Evolutionary conservation across 139 green algal genomes (phyloP).

Genomic region (Medakamo hakoo): DNA sequence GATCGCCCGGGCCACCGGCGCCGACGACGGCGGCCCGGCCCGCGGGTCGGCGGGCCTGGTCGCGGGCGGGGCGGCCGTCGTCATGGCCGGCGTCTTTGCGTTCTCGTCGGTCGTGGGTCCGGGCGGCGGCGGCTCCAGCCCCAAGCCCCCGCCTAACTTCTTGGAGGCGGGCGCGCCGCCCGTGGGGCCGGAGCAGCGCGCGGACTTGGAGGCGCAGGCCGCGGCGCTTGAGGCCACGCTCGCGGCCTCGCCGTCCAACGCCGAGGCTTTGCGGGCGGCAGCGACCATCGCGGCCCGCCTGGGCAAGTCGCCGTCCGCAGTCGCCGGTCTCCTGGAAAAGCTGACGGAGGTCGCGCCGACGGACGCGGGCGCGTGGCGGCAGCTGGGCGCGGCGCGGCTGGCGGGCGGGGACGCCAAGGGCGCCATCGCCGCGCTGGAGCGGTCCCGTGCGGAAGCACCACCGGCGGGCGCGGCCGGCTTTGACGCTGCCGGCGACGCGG

Average conservation of each 20-base stretch:
- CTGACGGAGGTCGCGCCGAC: constrained; percentile 8
- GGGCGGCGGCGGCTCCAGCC: background rate
- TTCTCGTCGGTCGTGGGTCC: background rate
- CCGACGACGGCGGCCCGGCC: no score
- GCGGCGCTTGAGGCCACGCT: background rate
- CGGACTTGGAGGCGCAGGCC: background rate
- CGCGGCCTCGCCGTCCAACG: background rate
- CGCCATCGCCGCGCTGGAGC: constrained; percentile 14
- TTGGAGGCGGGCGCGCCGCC: no score
- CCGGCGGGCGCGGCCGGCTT: constrained; percentile 1
- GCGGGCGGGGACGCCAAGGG: constrained; percentile 4
- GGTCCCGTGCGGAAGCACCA: constrained; percentile 6
- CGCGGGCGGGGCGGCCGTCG: background rate
- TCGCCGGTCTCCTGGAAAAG: constrained; percentile 7
- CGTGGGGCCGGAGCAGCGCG: background rate
- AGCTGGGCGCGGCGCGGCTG: constrained; percentile 19
- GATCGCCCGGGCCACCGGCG: no score
- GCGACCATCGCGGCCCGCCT: background rate
- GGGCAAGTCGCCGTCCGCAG: constrained; percentile 9
- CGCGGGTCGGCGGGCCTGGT: no score
- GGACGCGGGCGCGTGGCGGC: constrained; percentile 13
- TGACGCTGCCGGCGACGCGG: background rate
- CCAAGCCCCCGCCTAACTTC: background rate
- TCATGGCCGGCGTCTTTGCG: background rate
- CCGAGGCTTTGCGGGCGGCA: background rate